These are phyloP conservation scores for Fusarium sp. DNA, from an alignment of 2,329 filamentous ascomycete genomes.

Conservation along the genomic window DNA sequence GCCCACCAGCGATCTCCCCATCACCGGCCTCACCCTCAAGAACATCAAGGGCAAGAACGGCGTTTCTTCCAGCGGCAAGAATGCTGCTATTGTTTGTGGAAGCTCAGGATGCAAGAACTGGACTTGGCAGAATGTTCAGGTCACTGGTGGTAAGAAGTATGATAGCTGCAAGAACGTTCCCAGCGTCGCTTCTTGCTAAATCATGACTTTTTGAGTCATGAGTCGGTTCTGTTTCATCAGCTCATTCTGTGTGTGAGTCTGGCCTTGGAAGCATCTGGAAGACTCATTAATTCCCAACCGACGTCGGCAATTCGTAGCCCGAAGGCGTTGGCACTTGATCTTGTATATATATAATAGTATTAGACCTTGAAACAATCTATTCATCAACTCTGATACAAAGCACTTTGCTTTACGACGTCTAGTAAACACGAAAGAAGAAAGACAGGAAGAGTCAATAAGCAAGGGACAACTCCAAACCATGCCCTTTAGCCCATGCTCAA, in stretches of 20 bases:
- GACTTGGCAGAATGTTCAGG: slow-evolving; percentile 59
- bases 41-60: slow-evolving; percentile 51
- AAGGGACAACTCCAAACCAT: neutral
- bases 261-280: neutral
- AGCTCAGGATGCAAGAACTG: slow-evolving; percentile 55
- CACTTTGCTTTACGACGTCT: neutral
- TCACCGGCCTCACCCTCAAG: slow-evolving; percentile 56
- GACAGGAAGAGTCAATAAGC: neutral
- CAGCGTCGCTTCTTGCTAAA: slow-evolving; percentile 33
- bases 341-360: neutral
- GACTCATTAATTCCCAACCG: fast-evolving
- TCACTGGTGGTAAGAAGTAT: slow-evolving; percentile 60
- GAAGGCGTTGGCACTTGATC: neutral
- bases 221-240: fast-evolving
- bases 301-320: fast-evolving
- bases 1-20: slow-evolving; percentile 58
- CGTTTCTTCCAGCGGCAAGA: slow-evolving; percentile 50
- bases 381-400: neutral
- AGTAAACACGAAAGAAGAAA: neutral
- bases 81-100: slow-evolving; percentile 65
- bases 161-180: slow-evolving; percentile 44
- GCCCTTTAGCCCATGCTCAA: neutral
- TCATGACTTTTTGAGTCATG: fast-evolving
- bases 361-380: neutral
- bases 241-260: neutral